phyloP scores from a whole-genome alignment of 352 stramenopile species.

The Globisporangium emineosum region DNA sequence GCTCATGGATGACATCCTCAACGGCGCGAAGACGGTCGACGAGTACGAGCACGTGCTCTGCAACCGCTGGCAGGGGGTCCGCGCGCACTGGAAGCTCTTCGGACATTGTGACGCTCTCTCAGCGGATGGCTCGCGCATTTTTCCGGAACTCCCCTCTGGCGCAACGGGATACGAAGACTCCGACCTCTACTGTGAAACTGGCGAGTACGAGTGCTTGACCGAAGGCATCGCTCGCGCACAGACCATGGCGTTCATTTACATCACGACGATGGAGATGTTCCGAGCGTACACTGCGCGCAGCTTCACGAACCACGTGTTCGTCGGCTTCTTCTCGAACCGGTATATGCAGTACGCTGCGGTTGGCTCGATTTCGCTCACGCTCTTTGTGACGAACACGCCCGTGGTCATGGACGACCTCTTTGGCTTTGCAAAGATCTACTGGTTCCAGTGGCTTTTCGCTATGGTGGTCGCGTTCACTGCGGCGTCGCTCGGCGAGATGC shows the following conservation, averaged over 20 bases:
- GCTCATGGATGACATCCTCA: slow-evolving; percentile 50
- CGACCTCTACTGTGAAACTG: slow-evolving; percentile 51
- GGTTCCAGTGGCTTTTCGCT: slow-evolving; percentile 39
- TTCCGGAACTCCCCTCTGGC: slow-evolving; percentile 33
- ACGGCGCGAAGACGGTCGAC: slow-evolving; percentile 32
- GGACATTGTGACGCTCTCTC: slow-evolving; percentile 53
- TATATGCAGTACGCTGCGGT: slow-evolving; percentile 43
- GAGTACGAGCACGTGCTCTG: slow-evolving; percentile 63
- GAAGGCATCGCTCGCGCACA: slow-evolving; percentile 38
- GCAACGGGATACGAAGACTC: slow-evolving; percentile 33
- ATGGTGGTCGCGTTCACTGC: slow-evolving; percentile 33
- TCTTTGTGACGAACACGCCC: slow-evolving; percentile 34
- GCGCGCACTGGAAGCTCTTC: slow-evolving; percentile 45
- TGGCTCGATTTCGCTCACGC: slow-evolving; percentile 34
- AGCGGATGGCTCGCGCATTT: slow-evolving; percentile 47
- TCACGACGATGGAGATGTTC: slow-evolving; percentile 50
- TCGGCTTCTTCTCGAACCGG: slow-evolving; percentile 33
- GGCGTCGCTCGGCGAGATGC: slow-evolving; percentile 30
- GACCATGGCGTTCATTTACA: slow-evolving; percentile 47
- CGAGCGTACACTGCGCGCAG: slow-evolving; percentile 44
- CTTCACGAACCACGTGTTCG: slow-evolving; percentile 43
- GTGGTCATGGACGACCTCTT: slow-evolving; percentile 38
- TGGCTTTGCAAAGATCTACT: slow-evolving; percentile 37
- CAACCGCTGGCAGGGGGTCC: slow-evolving; percentile 45
- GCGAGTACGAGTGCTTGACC: slow-evolving; percentile 50